Base-by-base conservation (phyloP, 371 early-diverging fungal species). In the Rhizopus stolonifer region DNA sequence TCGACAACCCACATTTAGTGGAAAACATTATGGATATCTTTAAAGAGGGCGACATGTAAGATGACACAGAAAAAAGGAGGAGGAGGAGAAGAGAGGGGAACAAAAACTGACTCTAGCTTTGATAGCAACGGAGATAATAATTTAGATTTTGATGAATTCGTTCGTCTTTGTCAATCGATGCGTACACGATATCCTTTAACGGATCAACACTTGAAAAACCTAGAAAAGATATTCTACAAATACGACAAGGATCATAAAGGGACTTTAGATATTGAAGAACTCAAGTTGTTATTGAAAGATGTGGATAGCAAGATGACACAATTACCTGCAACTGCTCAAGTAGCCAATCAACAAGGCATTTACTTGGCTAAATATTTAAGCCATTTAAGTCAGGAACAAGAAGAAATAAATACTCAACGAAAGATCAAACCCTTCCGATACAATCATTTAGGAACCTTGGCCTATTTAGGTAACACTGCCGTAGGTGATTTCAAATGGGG, bases 241-340 rank as follows among this genome's bases (percentile, higher is more conserved):
- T 88, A 86, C 46, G 89, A 88, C 52, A 47, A 50, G 13, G 86
- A 88, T 44, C 60, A 83, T 1, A 80, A 62, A 54, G 80, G 83
- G 29, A 61, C 65, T 4, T 58, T 89, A 38, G 87, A 89, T 49
- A 25, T 88, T 14, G 60, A 81, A 7, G 91, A 88, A 58, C 70
- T 90, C 54, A 53, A 60, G 6, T 26, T 19, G 11, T 74, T 89
- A 69, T 49, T 89, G 7, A 47, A 65, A 7, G 82, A 86, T 52
- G 69, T 88, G 23, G 85, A 88, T 53, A 81, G 73, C 26, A 77
- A 82, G 29, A 62, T 86, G 56, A 91, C 91, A 1, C 73, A 85
- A 13, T 64, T 92, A 49, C 93, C 93, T 5, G 89, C 90, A 80
- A 92, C 93, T 25, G 95, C 95, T 2, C 95, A 94, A 69, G 91